Evolutionary conservation across 495 filamentous ascomycete species (phyloP), one percentile per base, ranked within the genome.

Genomic region (Penicillium odoratum): DNA sequence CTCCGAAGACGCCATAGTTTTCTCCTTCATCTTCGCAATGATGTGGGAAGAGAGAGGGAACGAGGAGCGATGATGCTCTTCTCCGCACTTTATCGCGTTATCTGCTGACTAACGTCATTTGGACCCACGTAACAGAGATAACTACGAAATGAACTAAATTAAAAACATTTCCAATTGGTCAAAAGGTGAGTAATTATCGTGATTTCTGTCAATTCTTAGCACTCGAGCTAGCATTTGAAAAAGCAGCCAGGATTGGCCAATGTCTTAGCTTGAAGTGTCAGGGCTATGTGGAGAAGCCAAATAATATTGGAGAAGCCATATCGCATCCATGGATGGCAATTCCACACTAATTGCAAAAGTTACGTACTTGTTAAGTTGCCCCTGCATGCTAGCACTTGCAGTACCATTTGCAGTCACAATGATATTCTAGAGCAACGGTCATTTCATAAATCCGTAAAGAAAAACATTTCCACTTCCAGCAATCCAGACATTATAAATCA

Each of bases 1-100:
- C 63, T 79, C 76, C 21, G 74, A 74, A 43, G 58, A 65, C 53
- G 70, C 61, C 74, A 77, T 79, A 48, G 46, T 57, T 64, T 77
- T 76, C 61, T 77, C 74, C 68, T 60, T 71, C 76, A 77, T 77
- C 40, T 63, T 68, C n/a, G 55, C 53, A 46, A 38, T 7, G 46
- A 59, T 56, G 33, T 29, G 21, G 21, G 21, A 55, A 43, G 38
- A 36, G 53, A 59, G 56, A 42, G 49, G 49, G 34, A 18, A 51
- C 30, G 15, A 30, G 31, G 34, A 31, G 16, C 30, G 45, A 15
- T 51, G 53, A 48, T 31, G 51, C 51, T 43, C 51, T 59, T 65
- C 59, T 60, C 59, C 62, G 57, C 59, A 65, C 53, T 56, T 57
- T 54, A 60, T 59, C 57, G 61, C 61, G 52, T 62, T 65, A 67